Percentiles rank a stretch among this genome's conserved stretches.
Evolutionary conservation across 2,329 filamentous ascomycete species (phyloP).

Genomic region (Hypoxylon sp.): DNA sequence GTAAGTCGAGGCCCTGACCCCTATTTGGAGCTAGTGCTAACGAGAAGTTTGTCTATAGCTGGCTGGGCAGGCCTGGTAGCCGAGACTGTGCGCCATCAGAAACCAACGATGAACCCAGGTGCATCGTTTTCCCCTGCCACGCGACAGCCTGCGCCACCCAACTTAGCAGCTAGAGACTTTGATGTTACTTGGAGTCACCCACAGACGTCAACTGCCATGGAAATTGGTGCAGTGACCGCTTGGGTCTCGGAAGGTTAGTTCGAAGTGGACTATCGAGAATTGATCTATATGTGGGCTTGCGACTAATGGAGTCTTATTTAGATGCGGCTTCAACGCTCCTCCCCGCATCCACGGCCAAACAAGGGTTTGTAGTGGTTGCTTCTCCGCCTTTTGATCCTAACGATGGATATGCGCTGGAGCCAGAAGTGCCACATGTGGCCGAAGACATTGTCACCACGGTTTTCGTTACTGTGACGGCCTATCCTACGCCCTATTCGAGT

Average conservation of each 20-base stretch:
- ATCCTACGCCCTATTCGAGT: background rate
- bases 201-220: background rate
- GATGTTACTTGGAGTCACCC: background rate
- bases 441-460: constrained; percentile 28
- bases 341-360: background rate
- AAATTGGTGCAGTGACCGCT: background rate
- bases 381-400: background rate
- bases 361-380: background rate
- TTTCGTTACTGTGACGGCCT: constrained; percentile 11
- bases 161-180: constrained; percentile 2
- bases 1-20: constrained; percentile 33
- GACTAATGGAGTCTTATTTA: constrained; percentile 2
- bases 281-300: background rate
- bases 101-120: background rate
- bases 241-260: constrained; percentile 22
- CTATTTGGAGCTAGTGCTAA: constrained; percentile 15
- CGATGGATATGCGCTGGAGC: background rate
- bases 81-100: constrained; percentile 36
- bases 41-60: constrained; percentile 23
- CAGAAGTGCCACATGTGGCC: background rate
- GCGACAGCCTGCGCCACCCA: constrained; percentile 8
- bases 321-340: background rate
- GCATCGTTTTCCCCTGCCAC: background rate
- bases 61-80: constrained; percentile 45
- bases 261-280: background rate